These are phyloP conservation scores for Candida ulmi DNA, from an alignment of 805 yeast genomes.

Conservation along the genomic window DNA sequence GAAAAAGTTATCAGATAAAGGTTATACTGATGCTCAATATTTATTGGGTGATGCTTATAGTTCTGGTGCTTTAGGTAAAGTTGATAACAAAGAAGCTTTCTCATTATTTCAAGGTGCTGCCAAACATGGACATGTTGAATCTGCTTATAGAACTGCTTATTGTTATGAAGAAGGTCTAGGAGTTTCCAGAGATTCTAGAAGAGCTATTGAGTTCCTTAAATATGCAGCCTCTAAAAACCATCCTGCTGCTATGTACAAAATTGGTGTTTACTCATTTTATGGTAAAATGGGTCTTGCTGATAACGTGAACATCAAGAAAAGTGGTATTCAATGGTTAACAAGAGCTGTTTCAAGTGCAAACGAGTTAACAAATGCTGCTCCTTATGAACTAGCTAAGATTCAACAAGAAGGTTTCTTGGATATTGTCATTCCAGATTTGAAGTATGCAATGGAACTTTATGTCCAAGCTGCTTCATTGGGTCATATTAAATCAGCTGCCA, in stretches of 20 bases:
- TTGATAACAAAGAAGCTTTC: constrained; percentile 75
- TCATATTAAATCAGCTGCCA: constrained; percentile 71
- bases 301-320: constrained; percentile 64
- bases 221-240: constrained; percentile 89
- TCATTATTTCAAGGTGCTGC: constrained; percentile 81
- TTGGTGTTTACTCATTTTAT: constrained; percentile 83
- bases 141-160: constrained; percentile 85
- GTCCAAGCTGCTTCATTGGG: constrained; percentile 88
- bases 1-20: constrained; percentile 68
- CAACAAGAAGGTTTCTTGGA: constrained; percentile 82
- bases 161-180: constrained; percentile 96
- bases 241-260: constrained; percentile 93
- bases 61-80: constrained; percentile 77
- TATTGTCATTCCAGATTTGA: constrained; percentile 74
- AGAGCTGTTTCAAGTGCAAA: constrained; percentile 83
- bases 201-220: constrained; percentile 75
- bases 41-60: constrained; percentile 85
- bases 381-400: constrained; percentile 84
- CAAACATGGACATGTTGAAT: constrained; percentile 87
- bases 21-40: constrained; percentile 88
- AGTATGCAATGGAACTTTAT: constrained; percentile 80
- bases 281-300: constrained; percentile 76
- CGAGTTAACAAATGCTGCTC: constrained; percentile 87
- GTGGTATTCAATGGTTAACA: constrained; percentile 89
- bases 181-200: constrained; percentile 79